Percentiles rank a stretch among this genome's conserved stretches.
phyloP scores from a whole-genome alignment of 202 grass and related monocot genomes.

The Brachypodium distachyon region DNA sequence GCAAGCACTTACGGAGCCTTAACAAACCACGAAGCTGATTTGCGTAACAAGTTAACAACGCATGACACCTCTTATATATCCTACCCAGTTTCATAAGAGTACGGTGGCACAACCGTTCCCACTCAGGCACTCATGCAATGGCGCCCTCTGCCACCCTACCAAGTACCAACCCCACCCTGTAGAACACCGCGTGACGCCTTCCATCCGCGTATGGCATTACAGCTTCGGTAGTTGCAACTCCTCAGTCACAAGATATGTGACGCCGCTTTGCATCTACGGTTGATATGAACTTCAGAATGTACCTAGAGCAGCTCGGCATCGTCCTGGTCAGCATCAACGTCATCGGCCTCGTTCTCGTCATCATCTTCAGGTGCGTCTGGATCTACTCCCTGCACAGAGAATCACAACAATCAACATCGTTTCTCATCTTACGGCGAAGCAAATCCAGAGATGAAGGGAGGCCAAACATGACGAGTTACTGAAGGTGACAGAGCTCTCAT shows the following conservation, averaged over 20 bases:
- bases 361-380: constrained; percentile 95
- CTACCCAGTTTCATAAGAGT: not conserved
- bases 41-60: not conserved
- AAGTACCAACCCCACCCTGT: not conserved
- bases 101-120: not conserved
- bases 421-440: not conserved
- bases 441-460: not conserved
- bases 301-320: constrained; percentile 62
- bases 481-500: not conserved
- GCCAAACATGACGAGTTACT: not conserved
- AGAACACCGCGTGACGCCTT: not conserved
- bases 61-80: not conserved
- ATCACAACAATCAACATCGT: not conserved
- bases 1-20: not conserved
- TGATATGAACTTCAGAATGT: not conserved
- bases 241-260: not conserved
- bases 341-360: constrained; percentile 76
- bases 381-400: constrained; percentile 63
- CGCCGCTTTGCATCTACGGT: not conserved
- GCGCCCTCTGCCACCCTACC: not conserved
- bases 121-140: not conserved
- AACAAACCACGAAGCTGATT: not conserved
- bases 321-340: constrained; percentile 79
- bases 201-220: not conserved
- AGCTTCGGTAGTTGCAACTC: not conserved